Percentiles rank a stretch among this genome's conserved stretches.
Conservation (phyloP, 768 basidiomycete species). For the Grammothele lineata region DNA sequence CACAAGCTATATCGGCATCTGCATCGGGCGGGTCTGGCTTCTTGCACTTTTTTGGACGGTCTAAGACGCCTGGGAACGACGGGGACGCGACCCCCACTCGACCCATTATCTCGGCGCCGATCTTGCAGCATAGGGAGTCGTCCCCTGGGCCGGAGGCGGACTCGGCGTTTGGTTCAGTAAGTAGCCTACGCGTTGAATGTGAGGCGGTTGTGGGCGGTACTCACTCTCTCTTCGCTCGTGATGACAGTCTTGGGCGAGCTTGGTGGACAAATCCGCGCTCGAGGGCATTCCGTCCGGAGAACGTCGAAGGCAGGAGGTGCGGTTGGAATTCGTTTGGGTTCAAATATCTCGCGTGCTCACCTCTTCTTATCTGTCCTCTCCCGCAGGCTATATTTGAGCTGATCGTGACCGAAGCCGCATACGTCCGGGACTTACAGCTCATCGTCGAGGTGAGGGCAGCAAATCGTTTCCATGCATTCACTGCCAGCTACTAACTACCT, state of each 20-base stretch:
- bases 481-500: too few relatives aligned
- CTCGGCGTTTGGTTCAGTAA: constrained; percentile 66
- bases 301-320: constrained; percentile 37
- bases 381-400: constrained; percentile 87
- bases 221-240: neutral
- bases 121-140: constrained; percentile 35
- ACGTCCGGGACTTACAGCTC: constrained; percentile 88
- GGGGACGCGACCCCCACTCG: constrained; percentile 36
- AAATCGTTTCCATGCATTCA: neutral
- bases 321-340: too few relatives aligned
- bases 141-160: constrained; percentile 39
- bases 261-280: constrained; percentile 81
- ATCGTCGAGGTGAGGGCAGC: constrained; percentile 67
- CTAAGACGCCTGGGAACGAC: constrained; percentile 48
- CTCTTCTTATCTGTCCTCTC: neutral
- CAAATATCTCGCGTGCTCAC: too few relatives aligned
- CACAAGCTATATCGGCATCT: too few relatives aligned
- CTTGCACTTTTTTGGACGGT: constrained; percentile 53
- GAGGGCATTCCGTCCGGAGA: constrained; percentile 77
- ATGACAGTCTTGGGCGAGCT: constrained; percentile 85
- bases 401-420: constrained; percentile 85
- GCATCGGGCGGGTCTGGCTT: neutral
- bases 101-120: constrained; percentile 67
- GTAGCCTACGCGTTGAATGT: constrained; percentile 16
- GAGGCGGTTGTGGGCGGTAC: neutral